Base-by-base conservation (phyloP, 331 rosid genomes). In the Prunus yedoensis region DNA sequence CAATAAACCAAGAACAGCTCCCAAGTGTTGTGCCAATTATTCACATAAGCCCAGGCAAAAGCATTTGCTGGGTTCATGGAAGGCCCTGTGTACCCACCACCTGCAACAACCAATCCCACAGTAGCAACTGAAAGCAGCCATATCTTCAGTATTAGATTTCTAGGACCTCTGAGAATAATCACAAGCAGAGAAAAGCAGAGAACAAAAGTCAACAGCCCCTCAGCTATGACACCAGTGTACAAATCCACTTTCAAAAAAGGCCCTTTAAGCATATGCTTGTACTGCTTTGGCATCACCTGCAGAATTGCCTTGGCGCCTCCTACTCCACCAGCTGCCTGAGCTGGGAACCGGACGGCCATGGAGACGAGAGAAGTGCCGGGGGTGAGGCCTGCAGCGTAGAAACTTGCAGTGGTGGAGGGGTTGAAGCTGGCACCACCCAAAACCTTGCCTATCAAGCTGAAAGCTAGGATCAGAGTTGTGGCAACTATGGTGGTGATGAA, bases 41-140 rank as follows among this genome's bases (percentile, higher is more conserved):
- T 70, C 3, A 77, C 14, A 70, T 78, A 87, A 3, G 97, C 96
- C 96, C 96, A 91, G 32, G 91, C 93, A 75, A 80, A 91, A 2
- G 96, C 96, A 80, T 82, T 91, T 9, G 96, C 91, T 1, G 89
- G 93, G 80, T 89, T 91, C 93, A 88, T 76, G 8, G 96, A 82
- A 76, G 97, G 93, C 11, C 96, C 93, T 3, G 90, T 85, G 61
- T 76, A 89, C 3, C 71, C 83, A 73, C 85, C 61, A 41, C 97
- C 90, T 0, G 52, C 30, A 30, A 79, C 16, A 75, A 74, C 88
- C 78, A 89, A 73, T 66, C 76, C 82, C 66, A 81, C 57, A 1
- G 92, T 91, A 1, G 81, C 61, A 66, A 80, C 20, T 46, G 93
- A 75, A 21, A 91, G 59, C 81, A 88, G 63, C 82, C 88, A 91